Evolutionary conservation across 441 rosid genomes (phyloP), one percentile per base, ranked within the genome.

Genomic region (Croton laevigatus): DNA sequence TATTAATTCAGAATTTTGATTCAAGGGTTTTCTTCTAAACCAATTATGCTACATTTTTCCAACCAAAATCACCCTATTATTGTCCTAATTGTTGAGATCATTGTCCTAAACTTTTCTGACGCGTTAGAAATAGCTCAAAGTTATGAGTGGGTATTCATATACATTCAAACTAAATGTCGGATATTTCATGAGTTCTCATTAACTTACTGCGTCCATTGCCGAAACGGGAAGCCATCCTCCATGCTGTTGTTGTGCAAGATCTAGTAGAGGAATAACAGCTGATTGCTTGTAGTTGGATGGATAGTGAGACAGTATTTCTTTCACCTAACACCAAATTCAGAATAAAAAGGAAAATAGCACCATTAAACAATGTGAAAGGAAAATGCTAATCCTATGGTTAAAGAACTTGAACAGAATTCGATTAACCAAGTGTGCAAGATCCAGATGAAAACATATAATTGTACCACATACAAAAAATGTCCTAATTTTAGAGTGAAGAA

Each of bases 181-280:
- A 48, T 65, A 62, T 46, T 61, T 65, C 70, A 62, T 57, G 46
- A 13, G 23, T 65, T 68, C 54, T 44, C 8, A 62, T 17, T 69
- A 44, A 76, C 84, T 59, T 85, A 93, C 99, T 0, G 90, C 97
- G 82, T 96, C 89, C 98, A 96, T 93, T 16, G 98, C 98, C 4
- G 98, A 96, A 76, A 96, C 97, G 59, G 98, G 97, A 53, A 96
- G 96, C 98, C 99, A 93, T 8, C 97, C 98, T 79, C 99, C 97
- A 87, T 93, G 97, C 82, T 96, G 99, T 88, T 93, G 98, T 73
- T 96, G 99, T 52, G 97, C 99, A 78, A 96, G 98, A 86, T 96
- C 99, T 70, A 96, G 89, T 71, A 96, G 86, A 69, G 97, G 96
- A 81, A 96, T 96, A 68, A 91, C 99, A 5, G 98, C 96, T 14